Percentiles rank a stretch among this genome's conserved stretches.
Evolutionary conservation across 257 asterid genomes (phyloP).

Genomic region (Plantago elongata): DNA sequence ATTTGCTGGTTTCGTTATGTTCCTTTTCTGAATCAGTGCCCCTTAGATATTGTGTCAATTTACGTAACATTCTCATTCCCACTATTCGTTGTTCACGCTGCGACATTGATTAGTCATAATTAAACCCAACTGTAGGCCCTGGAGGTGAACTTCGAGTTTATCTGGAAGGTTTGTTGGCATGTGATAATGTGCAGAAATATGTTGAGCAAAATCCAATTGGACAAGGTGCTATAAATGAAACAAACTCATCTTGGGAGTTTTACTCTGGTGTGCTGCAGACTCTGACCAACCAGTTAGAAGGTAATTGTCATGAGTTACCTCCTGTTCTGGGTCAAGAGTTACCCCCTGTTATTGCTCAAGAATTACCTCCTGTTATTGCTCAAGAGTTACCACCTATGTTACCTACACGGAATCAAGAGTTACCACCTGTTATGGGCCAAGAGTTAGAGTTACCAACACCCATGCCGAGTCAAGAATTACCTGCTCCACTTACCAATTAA

Average conservation of each 20-base stretch:
- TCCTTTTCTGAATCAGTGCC: conserved; percentile 8
- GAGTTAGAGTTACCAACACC: background rate
- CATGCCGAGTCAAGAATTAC: no score
- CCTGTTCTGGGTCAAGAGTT: conserved; percentile 10
- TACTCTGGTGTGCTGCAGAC: conserved; percentile 54
- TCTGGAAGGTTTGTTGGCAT: conserved; percentile 51
- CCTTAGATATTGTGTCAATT: background rate
- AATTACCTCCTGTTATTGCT: background rate
- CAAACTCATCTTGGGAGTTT: conserved; percentile 50
- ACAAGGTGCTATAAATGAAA: conserved; percentile 58
- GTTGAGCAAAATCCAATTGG: conserved; percentile 74
- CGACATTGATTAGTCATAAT: background rate
- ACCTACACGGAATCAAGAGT: conserved; percentile 13
- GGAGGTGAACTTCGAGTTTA: conserved; percentile 76
- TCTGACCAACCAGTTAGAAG: conserved; percentile 14
- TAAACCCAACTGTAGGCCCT: conserved; percentile 35
- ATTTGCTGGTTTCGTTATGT: background rate
- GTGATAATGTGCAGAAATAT: conserved; percentile 45
- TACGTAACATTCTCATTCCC: background rate
- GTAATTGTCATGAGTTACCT: conserved; percentile 9
- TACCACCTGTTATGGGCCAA: background rate
- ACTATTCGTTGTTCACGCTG: background rate
- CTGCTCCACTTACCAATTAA: conserved; percentile 4
- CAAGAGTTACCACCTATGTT: background rate
- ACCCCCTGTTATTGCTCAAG: background rate